Base-by-base conservation (phyloP, 2,329 filamentous ascomycete genomes). In the Trichoderma brevicompactum region DNA sequence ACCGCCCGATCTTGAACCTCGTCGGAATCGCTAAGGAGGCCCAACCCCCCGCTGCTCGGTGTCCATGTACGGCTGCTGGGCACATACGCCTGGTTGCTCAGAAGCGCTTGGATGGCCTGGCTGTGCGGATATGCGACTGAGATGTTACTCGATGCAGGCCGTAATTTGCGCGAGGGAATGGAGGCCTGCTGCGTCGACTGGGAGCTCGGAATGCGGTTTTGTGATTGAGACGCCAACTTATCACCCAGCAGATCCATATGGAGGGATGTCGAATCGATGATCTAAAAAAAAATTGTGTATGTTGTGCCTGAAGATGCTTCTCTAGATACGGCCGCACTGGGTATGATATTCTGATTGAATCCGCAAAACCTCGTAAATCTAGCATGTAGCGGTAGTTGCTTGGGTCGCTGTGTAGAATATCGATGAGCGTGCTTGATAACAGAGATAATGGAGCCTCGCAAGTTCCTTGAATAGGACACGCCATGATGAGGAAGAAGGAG, bases 21-120 rank as follows among this genome's bases (percentile, higher is more conserved):
- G 46, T 85, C 84, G 4, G 76, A 76, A 61, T 86, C 83, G 19
- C 79, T 80, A 38, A 81, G 71, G 15, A 80, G 71, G 2, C 79
- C 82, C 17, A 79, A 70, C 38, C 84, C 84, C 44, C 81, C 82
- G 64, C 82, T 85, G 48, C 83, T 84, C 17, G 84, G 83, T 0
- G 83, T 82, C 86, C 86, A 88, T 3, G 84, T 87, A 48, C 80
- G 82, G 71, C 83, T 87, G 68, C 78, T 83, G 60, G 73, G 74
- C 56, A 77, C 69, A 28, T 69, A 72, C 19, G 68, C 63, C 17
- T 40, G 13, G 17, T 66, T 66, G 28, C 64, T 66, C 13, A 71
- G 41, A 10, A 71, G 58, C 60, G 71, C 71, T 41, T 74, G 72
- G 12, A 72, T 46, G 13, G 70, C 72, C 10, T 69, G 65, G 53